Evolutionary conservation across 805 yeast species (phyloP).

Genomic region (Saccharomycopsis fermentans): DNA sequence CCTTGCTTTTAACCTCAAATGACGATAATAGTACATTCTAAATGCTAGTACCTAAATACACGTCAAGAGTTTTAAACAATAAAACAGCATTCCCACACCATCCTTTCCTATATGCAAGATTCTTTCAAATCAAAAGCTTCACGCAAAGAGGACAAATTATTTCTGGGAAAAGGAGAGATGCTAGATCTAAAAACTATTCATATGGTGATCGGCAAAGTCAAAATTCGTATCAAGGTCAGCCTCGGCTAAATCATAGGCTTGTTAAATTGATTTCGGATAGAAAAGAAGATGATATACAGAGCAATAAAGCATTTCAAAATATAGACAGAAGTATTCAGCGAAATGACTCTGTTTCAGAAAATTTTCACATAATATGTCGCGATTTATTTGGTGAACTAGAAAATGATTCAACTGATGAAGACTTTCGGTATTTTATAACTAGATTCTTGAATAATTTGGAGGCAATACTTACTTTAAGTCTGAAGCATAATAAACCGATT

Average conservation of each 20-base stretch:
- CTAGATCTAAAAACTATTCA: background rate
- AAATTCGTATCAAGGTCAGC: background rate
- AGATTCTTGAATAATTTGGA: background rate
- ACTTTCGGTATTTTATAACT: background rate
- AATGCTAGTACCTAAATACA: background rate
- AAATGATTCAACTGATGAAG: background rate
- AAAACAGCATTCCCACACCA: background rate
- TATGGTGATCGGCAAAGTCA: background rate
- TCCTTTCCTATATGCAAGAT: background rate
- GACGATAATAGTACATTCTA: too few relatives aligned
- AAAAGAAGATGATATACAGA: background rate
- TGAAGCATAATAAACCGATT: background rate
- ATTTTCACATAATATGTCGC: background rate
- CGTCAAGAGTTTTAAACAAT: background rate
- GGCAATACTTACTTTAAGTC: background rate
- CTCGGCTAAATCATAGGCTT: background rate
- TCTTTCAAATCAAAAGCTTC: background rate
- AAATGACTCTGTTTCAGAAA: background rate
- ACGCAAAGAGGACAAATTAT: background rate
- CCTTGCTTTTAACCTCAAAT: too few relatives aligned
- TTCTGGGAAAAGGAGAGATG: background rate
- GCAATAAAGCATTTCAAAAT: background rate
- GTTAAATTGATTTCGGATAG: background rate
- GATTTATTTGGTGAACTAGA: background rate
- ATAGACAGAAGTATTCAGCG: background rate